Evolutionary conservation across 345 rosid species (phyloP).

Genomic region (rapeseed (Brassica napus)): DNA sequence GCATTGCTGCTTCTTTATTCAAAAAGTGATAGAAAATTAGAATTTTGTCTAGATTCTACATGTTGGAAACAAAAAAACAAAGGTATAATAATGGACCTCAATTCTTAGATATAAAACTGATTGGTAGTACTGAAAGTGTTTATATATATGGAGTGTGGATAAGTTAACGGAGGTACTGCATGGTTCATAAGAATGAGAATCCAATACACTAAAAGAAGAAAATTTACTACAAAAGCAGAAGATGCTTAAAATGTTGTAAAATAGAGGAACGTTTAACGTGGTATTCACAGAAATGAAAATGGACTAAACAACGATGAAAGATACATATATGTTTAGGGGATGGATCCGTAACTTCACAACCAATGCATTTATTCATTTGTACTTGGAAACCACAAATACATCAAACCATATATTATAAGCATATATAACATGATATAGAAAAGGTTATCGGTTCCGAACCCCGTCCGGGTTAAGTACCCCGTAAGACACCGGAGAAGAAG

Average conservation of each 20-base stretch:
- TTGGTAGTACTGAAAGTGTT: not conserved
- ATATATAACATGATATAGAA: not conserved
- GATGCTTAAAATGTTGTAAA: not conserved
- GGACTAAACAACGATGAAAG: too few relatives aligned
- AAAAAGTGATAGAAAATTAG: not conserved
- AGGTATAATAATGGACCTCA: not conserved
- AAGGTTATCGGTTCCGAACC: slow-evolving; percentile 22
- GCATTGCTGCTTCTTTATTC: not conserved
- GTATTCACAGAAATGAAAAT: too few relatives aligned
- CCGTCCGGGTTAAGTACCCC: slow-evolving; percentile 27
- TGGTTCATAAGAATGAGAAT: not conserved
- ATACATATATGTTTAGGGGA: not conserved
- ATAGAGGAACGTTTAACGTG: not conserved
- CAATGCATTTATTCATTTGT: slow-evolving; percentile 20
- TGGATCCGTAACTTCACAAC: slow-evolving; percentile 2
- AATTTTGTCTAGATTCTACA: not conserved
- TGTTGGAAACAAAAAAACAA: not conserved
- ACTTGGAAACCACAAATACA: not conserved
- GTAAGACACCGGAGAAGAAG: slow-evolving; percentile 23
- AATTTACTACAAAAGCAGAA: not conserved
- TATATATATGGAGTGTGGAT: not conserved
- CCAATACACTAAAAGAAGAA: not conserved
- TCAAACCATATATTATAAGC: not conserved
- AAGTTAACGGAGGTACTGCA: not conserved
- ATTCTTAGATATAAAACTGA: not conserved